Conservation (phyloP, 2,329 filamentous ascomycete genomes). For the Stromatinia cepivora region DNA sequence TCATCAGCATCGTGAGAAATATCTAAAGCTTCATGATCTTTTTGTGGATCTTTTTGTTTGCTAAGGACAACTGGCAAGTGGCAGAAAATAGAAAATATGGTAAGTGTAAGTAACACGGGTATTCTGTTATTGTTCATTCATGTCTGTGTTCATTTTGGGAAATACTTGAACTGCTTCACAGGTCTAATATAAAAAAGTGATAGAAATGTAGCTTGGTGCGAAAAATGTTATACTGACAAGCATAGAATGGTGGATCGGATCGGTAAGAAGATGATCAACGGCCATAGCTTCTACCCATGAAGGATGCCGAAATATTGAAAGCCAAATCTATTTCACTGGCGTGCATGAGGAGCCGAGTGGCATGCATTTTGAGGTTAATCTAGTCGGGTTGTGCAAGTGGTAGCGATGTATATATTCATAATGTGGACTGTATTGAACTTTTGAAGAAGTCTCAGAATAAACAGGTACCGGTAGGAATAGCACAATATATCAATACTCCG, state of each 20-base stretch:
- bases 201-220: not conserved
- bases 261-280: not conserved
- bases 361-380: not conserved
- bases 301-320: constrained; percentile 6
- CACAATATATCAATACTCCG: not conserved
- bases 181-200: not conserved
- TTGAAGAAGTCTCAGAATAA: no score
- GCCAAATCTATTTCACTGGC: not conserved
- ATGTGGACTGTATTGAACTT: no score
- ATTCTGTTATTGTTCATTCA: not conserved
- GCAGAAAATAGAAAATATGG: not conserved
- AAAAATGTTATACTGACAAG: not conserved
- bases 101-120: not conserved
- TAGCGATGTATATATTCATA: no score
- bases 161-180: not conserved
- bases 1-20: constrained; percentile 4
- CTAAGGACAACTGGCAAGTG: constrained; percentile 18
- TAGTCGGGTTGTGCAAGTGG: not conserved
- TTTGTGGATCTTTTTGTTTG: constrained; percentile 3
- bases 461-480: no score
- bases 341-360: constrained; percentile 9
- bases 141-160: not conserved
- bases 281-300: not conserved
- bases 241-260: not conserved
- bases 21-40: constrained; percentile 5